Conservation (phyloP, 148 eudicot species). For the Talinum fruticosum region DNA sequence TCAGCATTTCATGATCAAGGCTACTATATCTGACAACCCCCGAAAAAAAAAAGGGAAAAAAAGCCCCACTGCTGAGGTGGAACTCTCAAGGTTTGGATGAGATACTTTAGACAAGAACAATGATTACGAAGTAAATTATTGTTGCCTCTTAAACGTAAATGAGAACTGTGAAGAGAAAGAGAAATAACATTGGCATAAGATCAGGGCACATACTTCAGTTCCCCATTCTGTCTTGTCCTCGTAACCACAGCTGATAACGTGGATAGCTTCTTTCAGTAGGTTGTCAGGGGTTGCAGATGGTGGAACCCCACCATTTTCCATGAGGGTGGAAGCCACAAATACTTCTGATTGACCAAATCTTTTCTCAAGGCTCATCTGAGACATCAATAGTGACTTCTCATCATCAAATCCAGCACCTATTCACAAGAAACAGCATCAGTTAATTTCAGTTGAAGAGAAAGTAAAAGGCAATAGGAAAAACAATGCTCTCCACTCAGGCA, state of each 20-base stretch:
- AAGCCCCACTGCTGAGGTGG: too few species aligned
- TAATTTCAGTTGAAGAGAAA: background rate
- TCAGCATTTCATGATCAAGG: too few species aligned
- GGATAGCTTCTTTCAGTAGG: slow-evolving; percentile 72
- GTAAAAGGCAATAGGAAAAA: background rate
- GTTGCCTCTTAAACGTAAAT: too few species aligned
- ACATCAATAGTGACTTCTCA: slow-evolving; percentile 77
- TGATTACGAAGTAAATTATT: too few species aligned
- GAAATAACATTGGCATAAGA: background rate
- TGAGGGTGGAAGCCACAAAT: slow-evolving; percentile 73
- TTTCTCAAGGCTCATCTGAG: slow-evolving; percentile 68
- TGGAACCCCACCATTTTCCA: slow-evolving; percentile 91
- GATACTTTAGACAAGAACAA: too few species aligned
- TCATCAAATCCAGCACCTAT: slow-evolving; percentile 84
- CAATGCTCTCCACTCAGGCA: too few species aligned
- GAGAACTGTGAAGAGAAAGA: too few species aligned
- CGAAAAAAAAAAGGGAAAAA: too few species aligned
- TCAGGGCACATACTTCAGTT: background rate
- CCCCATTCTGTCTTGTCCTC: slow-evolving; percentile 13
- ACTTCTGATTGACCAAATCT: slow-evolving; percentile 74
- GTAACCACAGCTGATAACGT: slow-evolving; percentile 11
- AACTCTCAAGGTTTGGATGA: too few species aligned
- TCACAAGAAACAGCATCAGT: background rate
- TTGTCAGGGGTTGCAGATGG: slow-evolving; percentile 60
- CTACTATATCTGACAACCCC: too few species aligned